These are phyloP conservation scores for Taphrina deformans DNA, from an alignment of 1,139 yeast genomes.

Conservation along the genomic window DNA sequence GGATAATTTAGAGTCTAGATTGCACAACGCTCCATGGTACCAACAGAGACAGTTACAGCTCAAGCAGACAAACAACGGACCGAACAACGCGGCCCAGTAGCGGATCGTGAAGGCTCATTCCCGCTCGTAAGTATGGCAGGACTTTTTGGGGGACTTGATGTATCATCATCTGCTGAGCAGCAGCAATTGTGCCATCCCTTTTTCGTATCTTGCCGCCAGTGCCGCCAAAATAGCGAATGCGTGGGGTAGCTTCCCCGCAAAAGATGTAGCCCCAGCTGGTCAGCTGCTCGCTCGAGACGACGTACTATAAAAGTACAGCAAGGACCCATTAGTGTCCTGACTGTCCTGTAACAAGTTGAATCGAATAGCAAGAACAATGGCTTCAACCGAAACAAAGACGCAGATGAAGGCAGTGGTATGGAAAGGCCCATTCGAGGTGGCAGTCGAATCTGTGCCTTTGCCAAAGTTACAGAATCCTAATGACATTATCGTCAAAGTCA, in stretches of 20 bases:
- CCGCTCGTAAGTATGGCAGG: too few relatives aligned
- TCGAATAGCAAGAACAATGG: not conserved
- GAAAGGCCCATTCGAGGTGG: slow-evolving; percentile 53
- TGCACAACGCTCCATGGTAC: too few relatives aligned
- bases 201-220: not conserved
- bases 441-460: slow-evolving; percentile 50
- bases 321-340: too few relatives aligned
- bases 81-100: too few relatives aligned
- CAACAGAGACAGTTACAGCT: too few relatives aligned
- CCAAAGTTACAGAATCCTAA: slow-evolving; percentile 48
- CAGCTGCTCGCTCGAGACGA: not conserved
- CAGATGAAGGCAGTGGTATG: slow-evolving; percentile 61
- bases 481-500: slow-evolving; percentile 57
- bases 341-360: too few relatives aligned
- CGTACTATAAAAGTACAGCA: too few relatives aligned
- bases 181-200: too few relatives aligned
- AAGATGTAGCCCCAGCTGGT: not conserved
- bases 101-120: too few relatives aligned
- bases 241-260: not conserved
- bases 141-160: too few relatives aligned
- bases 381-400: not conserved
- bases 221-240: not conserved
- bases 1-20: not conserved
- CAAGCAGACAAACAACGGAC: too few relatives aligned
- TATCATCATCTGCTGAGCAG: too few relatives aligned